Evolutionary conservation across 2,329 filamentous ascomycete species (phyloP).

Genomic region (Talaromyces sp.): DNA sequence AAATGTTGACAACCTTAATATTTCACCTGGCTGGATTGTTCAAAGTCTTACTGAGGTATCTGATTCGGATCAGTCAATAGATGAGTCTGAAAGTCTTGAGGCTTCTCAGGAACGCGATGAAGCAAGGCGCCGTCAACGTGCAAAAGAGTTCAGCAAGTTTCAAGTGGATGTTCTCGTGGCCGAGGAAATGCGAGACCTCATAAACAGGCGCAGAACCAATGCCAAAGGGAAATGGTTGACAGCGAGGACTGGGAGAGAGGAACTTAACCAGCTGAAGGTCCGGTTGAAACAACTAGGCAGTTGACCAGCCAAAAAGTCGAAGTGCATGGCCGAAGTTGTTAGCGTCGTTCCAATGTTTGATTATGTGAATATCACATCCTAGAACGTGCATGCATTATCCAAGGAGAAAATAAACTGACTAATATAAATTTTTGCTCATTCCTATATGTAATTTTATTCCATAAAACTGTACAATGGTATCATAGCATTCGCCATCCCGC

Average conservation of each 20-base stretch:
- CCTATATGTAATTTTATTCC: background rate
- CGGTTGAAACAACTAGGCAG: background rate
- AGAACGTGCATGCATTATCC: background rate
- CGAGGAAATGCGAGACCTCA: no score
- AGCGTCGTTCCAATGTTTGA: background rate
- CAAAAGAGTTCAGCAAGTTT: no score
- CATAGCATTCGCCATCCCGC: slow-evolving; percentile 13
- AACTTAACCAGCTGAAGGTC: background rate
- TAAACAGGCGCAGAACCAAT: background rate
- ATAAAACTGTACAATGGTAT: slow-evolving; percentile 26
- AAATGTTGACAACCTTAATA: slow-evolving; percentile 45
- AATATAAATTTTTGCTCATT: background rate
- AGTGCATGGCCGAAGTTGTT: background rate
- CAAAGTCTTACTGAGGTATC: background rate
- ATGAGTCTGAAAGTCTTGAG: no score
- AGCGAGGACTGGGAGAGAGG: background rate
- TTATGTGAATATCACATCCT: no score
- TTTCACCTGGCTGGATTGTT: slow-evolving; percentile 41
- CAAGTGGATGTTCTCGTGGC: no score
- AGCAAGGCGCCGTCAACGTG: no score
- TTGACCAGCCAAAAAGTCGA: background rate
- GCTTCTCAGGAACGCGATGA: no score
- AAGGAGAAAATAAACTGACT: background rate
- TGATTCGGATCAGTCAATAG: no score
- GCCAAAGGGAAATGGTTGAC: background rate